Conservation (phyloP, 768 basidiomycete species). For the Tylopilus felleus region DNA sequence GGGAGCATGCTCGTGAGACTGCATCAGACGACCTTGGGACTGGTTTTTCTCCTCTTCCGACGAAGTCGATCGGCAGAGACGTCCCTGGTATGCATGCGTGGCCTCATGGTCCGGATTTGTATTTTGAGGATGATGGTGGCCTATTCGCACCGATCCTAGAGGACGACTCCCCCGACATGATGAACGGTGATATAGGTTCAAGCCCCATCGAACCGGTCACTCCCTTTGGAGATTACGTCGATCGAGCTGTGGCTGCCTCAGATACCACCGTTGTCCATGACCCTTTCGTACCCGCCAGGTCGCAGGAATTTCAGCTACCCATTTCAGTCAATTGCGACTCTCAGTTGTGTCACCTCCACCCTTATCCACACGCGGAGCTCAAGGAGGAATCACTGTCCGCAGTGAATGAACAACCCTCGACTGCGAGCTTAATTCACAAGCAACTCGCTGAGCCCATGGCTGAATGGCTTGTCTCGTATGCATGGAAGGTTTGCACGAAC, state of each 20-base stretch:
- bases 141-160: conserved; percentile 64
- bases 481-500: conserved; percentile 83
- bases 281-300: conserved; percentile 14
- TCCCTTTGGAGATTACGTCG: conserved; percentile 73
- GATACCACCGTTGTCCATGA: conserved; percentile 26
- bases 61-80: conserved; percentile 11
- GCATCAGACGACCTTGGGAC: not conserved
- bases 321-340: conserved; percentile 25
- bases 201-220: conserved; percentile 75
- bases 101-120: conserved; percentile 18
- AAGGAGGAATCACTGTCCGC: conserved; percentile 36
- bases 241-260: conserved; percentile 59
- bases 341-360: conserved; percentile 23
- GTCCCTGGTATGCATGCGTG: conserved; percentile 10
- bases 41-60: conserved; percentile 2
- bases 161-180: conserved; percentile 57
- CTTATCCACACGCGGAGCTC: conserved; percentile 9
- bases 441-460: conserved; percentile 74
- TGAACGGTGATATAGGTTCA: conserved; percentile 51
- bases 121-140: conserved; percentile 26
- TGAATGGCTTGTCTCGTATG: conserved; percentile 74
- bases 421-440: conserved; percentile 58
- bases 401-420: conserved; percentile 32
- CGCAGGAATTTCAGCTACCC: conserved; percentile 18
- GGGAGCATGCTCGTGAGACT: not conserved